Evolutionary conservation across 805 yeast genomes (phyloP), one percentile per base, ranked within the genome.

Genomic region (Ogataea thermomethanolica): DNA sequence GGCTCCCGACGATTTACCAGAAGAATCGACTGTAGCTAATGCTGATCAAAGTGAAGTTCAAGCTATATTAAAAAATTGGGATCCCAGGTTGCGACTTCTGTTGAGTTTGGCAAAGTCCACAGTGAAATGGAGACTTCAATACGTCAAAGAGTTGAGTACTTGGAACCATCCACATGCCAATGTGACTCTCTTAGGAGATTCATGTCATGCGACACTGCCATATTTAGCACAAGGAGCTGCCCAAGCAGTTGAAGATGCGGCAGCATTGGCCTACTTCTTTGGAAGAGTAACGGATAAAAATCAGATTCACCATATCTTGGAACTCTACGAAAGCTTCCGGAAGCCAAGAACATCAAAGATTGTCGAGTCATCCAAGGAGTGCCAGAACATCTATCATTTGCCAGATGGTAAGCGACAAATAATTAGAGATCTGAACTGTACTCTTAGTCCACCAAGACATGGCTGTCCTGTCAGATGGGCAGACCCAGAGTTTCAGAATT

Each of bases 201-300:
- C 51, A 2, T 47, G 51, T 27, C 51, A 47, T 28, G 51, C 51
- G 5, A 47, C 51, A 2, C 28, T 47, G 21, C 51, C 51, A 4
- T 47, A 47, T 26, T 17, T 47, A 22, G 51, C 51, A 5, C 51
- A 47, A 22, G 51, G 51, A 24, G 51, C 51, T 15, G 51, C 51
- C 5, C 51, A 47, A 29, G 51, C 51, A 3, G 41, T 47, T 13
- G 51, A 47, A 25, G 51, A 47, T 33, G 51, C 48, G 2, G 51
- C 45, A 9, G 45, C 44, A 2, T 20, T 47, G 29, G 44, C 51
- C 5, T 44, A 39, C 25, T 38, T 47, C 7, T 47, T 47, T 30
- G 48, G 51, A 9, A 44, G 36, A 21, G 25, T 47, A 13, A 36
- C 36, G 15, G 28, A 43, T 27, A 41, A 23, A 31, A 8, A 9